These are phyloP conservation scores for Vigna unguiculata DNA, from an alignment of 306 rosid genomes.

Conservation along the genomic window DNA sequence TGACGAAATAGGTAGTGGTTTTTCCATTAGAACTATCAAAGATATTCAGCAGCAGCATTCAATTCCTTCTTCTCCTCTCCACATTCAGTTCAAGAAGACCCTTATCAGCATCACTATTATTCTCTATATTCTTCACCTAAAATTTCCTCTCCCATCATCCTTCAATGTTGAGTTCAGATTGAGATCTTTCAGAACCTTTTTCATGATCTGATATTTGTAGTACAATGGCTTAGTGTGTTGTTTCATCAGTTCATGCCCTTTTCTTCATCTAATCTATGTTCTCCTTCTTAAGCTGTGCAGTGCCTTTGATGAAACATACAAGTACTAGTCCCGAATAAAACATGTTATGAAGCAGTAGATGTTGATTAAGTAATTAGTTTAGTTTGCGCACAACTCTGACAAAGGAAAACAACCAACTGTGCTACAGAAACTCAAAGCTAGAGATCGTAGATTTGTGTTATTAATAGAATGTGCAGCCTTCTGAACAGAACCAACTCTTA, in stretches of 20 bases:
- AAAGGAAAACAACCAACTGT: background rate
- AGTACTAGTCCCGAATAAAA: background rate
- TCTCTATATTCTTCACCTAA: background rate
- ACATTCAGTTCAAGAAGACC: background rate
- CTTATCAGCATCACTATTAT: background rate
- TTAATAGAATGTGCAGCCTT: constrained; percentile 3
- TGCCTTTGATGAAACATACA: constrained; percentile 12
- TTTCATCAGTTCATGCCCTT: background rate
- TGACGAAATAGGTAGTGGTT: background rate
- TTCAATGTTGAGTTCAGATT: background rate
- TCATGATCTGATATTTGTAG: background rate
- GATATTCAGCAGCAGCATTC: background rate
- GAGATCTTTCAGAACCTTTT: background rate
- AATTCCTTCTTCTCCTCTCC: background rate
- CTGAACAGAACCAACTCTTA: constrained; percentile 12
- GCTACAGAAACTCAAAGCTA: constrained; percentile 3
- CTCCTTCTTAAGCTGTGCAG: background rate
- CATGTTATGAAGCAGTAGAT: background rate
- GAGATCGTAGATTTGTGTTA: background rate
- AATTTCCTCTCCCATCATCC: background rate
- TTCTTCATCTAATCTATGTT: background rate
- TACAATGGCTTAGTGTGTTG: background rate
- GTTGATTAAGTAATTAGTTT: background rate
- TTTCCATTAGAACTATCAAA: background rate
- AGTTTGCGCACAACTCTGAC: constrained; percentile 22